These are phyloP conservation scores for Penicillium sp. DNA, from an alignment of 2,329 filamentous ascomycete genomes.

Conservation along the genomic window DNA sequence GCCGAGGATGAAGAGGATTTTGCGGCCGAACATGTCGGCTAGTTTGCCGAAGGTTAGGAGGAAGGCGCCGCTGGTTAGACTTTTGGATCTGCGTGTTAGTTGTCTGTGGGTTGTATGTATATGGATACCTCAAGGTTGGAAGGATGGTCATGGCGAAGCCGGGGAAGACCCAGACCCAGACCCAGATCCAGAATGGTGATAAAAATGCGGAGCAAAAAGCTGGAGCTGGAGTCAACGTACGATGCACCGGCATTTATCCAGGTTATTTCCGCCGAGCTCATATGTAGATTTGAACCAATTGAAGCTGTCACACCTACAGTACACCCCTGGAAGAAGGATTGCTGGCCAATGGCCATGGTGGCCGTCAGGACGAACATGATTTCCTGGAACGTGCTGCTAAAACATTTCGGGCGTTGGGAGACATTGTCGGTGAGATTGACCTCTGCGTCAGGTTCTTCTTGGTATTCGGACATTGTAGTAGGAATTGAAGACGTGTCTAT, in stretches of 20 bases:
- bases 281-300: conserved; percentile 57
- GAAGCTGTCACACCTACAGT: conserved; percentile 61
- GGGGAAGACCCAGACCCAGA: not conserved
- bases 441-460: conserved; percentile 13
- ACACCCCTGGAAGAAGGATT: conserved; percentile 57
- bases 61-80: conserved; percentile 60
- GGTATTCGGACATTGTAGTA: conserved; percentile 4
- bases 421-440: conserved; percentile 5
- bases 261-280: conserved; percentile 63
- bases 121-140: too few relatives aligned
- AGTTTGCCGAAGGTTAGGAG: conserved; percentile 64
- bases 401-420: conserved; percentile 39
- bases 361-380: conserved; percentile 62
- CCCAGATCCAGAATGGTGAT: too few relatives aligned
- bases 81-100: conserved; percentile 24
- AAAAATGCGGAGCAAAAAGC: too few relatives aligned
- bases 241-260: conserved; percentile 64
- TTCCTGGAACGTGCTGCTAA: conserved; percentile 61
- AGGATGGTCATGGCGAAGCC: too few relatives aligned
- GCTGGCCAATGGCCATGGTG: conserved; percentile 64
- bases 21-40: conserved; percentile 64
- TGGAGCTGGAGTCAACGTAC: conserved; percentile 33
- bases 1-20: conserved; percentile 57
- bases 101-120: too few relatives aligned
- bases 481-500: too few relatives aligned